These are phyloP conservation scores for Lyophyllum shimeji DNA, from an alignment of 768 basidiomycete genomes.

Conservation along the genomic window DNA sequence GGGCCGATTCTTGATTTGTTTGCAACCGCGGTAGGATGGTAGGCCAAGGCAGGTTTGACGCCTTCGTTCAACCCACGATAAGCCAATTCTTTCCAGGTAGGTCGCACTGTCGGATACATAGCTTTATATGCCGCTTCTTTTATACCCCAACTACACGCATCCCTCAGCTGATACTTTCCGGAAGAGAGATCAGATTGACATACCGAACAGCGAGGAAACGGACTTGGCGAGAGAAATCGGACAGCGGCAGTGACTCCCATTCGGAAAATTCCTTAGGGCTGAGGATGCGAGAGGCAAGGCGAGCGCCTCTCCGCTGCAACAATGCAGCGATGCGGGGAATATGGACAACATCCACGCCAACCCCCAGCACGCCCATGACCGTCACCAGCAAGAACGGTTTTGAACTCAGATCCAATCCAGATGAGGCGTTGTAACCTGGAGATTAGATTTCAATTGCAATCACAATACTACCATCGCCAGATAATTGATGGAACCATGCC, in stretches of 20 bases:
- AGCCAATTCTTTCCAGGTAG: conserved; percentile 77
- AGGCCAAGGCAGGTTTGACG: conserved; percentile 42
- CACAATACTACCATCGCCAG: not conserved
- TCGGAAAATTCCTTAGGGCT: conserved; percentile 47
- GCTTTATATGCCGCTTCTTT: conserved; percentile 92
- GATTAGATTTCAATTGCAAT: conserved; percentile 4
- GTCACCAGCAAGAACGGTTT: not conserved
- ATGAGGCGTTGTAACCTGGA: not conserved
- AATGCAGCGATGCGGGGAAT: conserved; percentile 63
- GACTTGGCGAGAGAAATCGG: conserved; percentile 23
- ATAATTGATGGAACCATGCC: conserved; percentile 21
- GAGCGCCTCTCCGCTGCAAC: conserved; percentile 44
- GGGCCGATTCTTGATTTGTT: conserved; percentile 26
- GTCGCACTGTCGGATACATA: conserved; percentile 56
- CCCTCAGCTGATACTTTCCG: conserved; percentile 1
- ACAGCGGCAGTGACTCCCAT: conserved; percentile 29
- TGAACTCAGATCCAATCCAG: conserved; percentile 11
- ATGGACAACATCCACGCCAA: conserved; percentile 76
- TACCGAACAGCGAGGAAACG: conserved; percentile 77
- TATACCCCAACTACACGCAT: conserved; percentile 63
- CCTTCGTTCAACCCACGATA: conserved; percentile 36
- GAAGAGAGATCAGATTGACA: conserved; percentile 12
- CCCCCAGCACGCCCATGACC: conserved; percentile 63
- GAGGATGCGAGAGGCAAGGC: conserved; percentile 63
- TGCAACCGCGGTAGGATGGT: conserved; percentile 32